A percentile compares a stretch with the other conserved stretches of the same genome.
phyloP scores from a whole-genome alignment of 2,329 filamentous ascomycete species.

The Talaromyces sp. region DNA sequence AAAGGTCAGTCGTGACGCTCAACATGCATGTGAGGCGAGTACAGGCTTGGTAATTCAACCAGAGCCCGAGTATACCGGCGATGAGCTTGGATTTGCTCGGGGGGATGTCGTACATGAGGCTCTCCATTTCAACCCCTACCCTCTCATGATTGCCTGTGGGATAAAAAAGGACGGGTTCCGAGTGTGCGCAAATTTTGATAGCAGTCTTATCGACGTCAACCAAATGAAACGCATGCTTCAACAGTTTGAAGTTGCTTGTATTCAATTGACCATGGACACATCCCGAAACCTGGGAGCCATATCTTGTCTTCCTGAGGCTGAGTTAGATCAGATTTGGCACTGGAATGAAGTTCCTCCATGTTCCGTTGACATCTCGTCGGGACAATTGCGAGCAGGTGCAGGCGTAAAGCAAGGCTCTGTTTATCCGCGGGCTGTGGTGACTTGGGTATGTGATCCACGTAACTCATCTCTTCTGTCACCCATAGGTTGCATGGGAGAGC shows the following conservation, averaged over 20 bases:
- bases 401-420: constrained; percentile 9
- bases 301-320: constrained; percentile 32
- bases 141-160: constrained; percentile 46
- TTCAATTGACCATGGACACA: constrained; percentile 18
- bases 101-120: constrained; percentile 34
- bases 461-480: constrained; percentile 36
- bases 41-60: constrained; percentile 39
- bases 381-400: background rate
- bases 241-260: constrained; percentile 29
- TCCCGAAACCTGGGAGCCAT: constrained; percentile 29
- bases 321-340: constrained; percentile 41
- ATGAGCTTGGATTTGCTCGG: constrained; percentile 33
- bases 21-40: constrained; percentile 32
- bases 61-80: constrained; percentile 33
- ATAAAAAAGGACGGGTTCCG: constrained; percentile 41
- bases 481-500: constrained; percentile 44
- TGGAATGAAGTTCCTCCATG: constrained; percentile 38
- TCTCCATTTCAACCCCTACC: constrained; percentile 45
- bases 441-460: constrained; percentile 38
- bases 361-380: constrained; percentile 25
- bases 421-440: constrained; percentile 27
- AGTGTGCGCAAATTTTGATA: constrained; percentile 43
- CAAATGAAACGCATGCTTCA: constrained; percentile 37
- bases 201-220: constrained; percentile 27
- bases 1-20: constrained; percentile 35